Evolutionary conservation across 169 alveolate genomes (phyloP).

Genomic region (Cryptosporidium bovis): DNA sequence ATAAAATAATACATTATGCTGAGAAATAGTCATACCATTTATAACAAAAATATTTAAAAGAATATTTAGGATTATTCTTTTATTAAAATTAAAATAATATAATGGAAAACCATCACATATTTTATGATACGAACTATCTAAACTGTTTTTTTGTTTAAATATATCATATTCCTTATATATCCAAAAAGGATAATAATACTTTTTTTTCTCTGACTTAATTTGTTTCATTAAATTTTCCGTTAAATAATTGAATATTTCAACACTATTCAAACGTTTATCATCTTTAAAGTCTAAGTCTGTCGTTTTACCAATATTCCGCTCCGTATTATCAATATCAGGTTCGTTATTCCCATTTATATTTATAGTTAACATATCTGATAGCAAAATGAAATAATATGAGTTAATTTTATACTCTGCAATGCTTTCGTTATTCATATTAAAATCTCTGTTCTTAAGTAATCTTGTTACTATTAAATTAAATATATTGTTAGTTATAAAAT

Average conservation of each 20-base stretch:
- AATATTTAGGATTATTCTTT: conserved; percentile 29
- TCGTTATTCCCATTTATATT: conserved; percentile 3
- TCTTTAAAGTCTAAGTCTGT: neutral
- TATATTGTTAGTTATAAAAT: conserved; percentile 3
- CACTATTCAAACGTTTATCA: neutral
- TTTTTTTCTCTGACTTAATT: conserved; percentile 25
- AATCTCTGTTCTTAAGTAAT: conserved; percentile 4
- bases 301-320: too few species aligned
- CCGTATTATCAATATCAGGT: neutral
- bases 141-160: neutral
- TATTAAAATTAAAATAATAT: conserved; percentile 17
- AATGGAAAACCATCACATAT: neutral
- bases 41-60: conserved; percentile 31
- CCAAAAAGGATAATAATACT: conserved; percentile 1
- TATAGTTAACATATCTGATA: conserved; percentile 7
- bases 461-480: conserved; percentile 39
- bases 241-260: conserved; percentile 4
- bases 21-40: conserved; percentile 52
- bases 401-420: neutral
- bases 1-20: conserved; percentile 1
- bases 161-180: conserved; percentile 37
- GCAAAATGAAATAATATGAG: conserved; percentile 13
- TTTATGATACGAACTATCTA: neutral
- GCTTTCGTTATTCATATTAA: neutral
- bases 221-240: conserved; percentile 16